Conservation (phyloP, 768 basidiomycete species). For the Tulasnella sp. region DNA sequence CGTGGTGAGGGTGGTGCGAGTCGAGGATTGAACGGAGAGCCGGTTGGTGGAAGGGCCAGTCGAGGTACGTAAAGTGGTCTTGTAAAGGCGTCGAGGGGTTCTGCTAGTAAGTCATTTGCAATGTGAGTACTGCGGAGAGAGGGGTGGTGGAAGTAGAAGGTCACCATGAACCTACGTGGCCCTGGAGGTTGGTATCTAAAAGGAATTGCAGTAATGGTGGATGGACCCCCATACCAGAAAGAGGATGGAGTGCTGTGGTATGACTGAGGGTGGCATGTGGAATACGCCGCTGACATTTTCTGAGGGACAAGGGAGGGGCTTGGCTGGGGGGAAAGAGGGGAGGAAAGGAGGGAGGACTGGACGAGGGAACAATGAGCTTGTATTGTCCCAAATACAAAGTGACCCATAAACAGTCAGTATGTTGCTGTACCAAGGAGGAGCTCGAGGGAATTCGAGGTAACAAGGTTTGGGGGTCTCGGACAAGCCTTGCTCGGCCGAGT, state of each 20-base stretch:
- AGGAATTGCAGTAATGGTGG: background rate
- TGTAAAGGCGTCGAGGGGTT: background rate
- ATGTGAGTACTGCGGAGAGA: background rate
- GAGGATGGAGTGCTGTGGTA: background rate
- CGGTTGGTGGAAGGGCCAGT: background rate
- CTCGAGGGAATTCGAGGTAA: too few species aligned
- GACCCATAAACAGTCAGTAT: too few species aligned
- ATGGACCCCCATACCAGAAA: background rate
- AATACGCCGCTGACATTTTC: background rate
- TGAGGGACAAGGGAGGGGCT: too few species aligned
- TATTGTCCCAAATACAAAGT: too few species aligned
- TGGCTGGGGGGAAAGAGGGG: background rate
- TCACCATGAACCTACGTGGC: background rate
- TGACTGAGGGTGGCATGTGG: background rate
- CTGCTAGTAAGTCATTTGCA: background rate
- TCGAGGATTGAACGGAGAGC: background rate
- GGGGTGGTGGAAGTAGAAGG: too few species aligned
- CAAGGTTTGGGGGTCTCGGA: too few species aligned
- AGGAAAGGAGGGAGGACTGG: too few species aligned
- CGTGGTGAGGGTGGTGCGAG: background rate
- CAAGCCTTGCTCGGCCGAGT: too few species aligned
- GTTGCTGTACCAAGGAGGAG: too few species aligned
- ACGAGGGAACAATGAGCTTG: too few species aligned
- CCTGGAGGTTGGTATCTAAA: background rate
- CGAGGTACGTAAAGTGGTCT: background rate